Evolutionary conservation across 1,284 basidiomycete genomes (phyloP).

Genomic region (Ceratobasidium sp.): DNA sequence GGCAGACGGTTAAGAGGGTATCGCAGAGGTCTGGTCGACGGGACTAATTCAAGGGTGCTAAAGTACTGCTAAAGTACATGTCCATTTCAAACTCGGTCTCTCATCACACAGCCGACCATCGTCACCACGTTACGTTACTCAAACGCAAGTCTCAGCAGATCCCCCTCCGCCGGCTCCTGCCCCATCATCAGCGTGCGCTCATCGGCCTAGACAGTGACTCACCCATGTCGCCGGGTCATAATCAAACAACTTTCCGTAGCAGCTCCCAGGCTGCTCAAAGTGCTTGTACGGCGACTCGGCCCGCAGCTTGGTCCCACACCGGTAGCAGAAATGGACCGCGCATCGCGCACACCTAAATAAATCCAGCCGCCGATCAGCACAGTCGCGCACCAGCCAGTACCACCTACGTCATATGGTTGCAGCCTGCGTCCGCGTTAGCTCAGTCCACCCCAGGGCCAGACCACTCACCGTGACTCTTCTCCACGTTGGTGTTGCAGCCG

Average conservation of each 20-base stretch:
- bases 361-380: constrained; percentile 50
- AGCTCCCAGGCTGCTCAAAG: constrained; percentile 65
- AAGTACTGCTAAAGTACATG: no score
- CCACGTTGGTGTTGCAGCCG: constrained; percentile 68
- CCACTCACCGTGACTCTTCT: constrained; percentile 66
- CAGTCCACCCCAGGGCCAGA: constrained; percentile 53
- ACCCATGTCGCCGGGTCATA: constrained; percentile 28
- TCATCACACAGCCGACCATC: constrained; percentile 16
- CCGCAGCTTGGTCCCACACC: constrained; percentile 65
- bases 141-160: constrained; percentile 46
- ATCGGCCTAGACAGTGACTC: constrained; percentile 44
- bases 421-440: constrained; percentile 28
- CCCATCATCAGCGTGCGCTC: constrained; percentile 47
- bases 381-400: neutral
- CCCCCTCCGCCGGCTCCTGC: constrained; percentile 62
- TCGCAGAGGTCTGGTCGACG: constrained; percentile 26
- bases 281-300: constrained; percentile 68
- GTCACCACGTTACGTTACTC: constrained; percentile 9
- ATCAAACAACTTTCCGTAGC: constrained; percentile 74
- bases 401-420: constrained; percentile 40
- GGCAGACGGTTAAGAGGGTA: constrained; percentile 3
- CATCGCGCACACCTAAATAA: constrained; percentile 78
- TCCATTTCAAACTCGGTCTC: constrained; percentile 15
- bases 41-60: constrained; percentile 35
- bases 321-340: constrained; percentile 76